Evolutionary conservation across 2,329 filamentous ascomycete genomes (phyloP), one percentile per base, ranked within the genome.

Genomic region (Colletotrichum spaethianum): DNA sequence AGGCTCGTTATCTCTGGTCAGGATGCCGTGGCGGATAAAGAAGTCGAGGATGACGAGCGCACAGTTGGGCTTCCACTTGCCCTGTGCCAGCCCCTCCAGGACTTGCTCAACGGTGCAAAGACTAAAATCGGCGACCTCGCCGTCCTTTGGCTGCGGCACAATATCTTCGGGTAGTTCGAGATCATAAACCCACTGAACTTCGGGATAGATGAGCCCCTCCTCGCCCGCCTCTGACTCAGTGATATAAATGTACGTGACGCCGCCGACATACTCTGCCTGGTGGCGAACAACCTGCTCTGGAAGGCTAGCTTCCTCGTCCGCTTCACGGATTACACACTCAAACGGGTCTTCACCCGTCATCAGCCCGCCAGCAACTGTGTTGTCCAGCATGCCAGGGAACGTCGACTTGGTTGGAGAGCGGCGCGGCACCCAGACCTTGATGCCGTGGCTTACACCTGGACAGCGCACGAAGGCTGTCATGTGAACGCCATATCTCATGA

Each of bases 51-150:
- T 84, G 59, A 97, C 90, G 70, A 96, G 80, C 18, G 93, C 93
- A 82, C 95, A 98, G 81, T 98, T 98, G 2, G 95, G 93, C 86
- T 99, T 99, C 86, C 96, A 99, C 76, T 92, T 89, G 18, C 93
- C 94, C 63, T 86, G 84, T 20, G 87, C 88, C 78, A 99, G 84
- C 55, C 92, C 91, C 69, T 87, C 85, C 81, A 91, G 89, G 55
- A 97, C 90, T 82, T 97, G 89, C n/a, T 93, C 89, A 50, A 98
- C 87, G 1, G 88, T 91, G 88, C 91, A 92, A 70, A 98, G 86
- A 79, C 90, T 89, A 80, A 98, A 98, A 73, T 91, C 90, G 78
- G 95, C 94, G 5, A 98, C 96, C 84, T 99, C 96, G 64, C 93
- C 92, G 81, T 99, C 96, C 70, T 93, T 92, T 23, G 96, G 95